phyloP scores from a whole-genome alignment of 495 filamentous ascomycete genomes.

The Penicillium turbatum region DNA sequence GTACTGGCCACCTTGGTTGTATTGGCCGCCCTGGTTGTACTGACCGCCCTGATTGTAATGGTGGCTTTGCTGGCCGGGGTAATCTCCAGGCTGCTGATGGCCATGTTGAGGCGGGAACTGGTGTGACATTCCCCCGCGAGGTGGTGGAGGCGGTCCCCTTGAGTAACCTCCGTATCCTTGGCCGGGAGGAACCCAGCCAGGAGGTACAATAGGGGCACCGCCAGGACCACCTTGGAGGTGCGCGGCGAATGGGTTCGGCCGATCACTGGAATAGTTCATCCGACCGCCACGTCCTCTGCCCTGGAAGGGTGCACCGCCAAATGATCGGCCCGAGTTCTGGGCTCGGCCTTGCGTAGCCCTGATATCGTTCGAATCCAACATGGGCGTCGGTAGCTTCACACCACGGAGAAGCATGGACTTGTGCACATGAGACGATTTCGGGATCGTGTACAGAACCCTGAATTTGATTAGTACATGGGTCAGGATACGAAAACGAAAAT shows the following conservation, averaged over 20 bases:
- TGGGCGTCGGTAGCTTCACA: slow-evolving; percentile 63
- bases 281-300: slow-evolving; percentile 49
- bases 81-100: slow-evolving; percentile 25
- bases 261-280: slow-evolving; percentile 44
- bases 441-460: slow-evolving; percentile 83
- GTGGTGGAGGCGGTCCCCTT: slow-evolving; percentile 40
- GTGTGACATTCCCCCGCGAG: slow-evolving; percentile 34
- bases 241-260: slow-evolving; percentile 53
- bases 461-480: slow-evolving; percentile 31
- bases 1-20: slow-evolving; percentile 26
- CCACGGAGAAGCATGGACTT: slow-evolving; percentile 94
- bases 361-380: slow-evolving; percentile 69
- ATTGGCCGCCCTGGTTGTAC: slow-evolving; percentile 29
- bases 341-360: slow-evolving; percentile 59
- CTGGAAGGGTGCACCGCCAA: slow-evolving; percentile 59
- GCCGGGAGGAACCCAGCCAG: slow-evolving; percentile 38
- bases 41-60: slow-evolving; percentile 16
- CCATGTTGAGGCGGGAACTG: slow-evolving; percentile 26
- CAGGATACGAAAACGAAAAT: slow-evolving; percentile 3
- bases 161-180: slow-evolving; percentile 33
- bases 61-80: slow-evolving; percentile 22
- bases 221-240: slow-evolving; percentile 35
- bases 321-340: slow-evolving; percentile 54
- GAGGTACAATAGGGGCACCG: slow-evolving; percentile 29
- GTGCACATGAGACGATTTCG: slow-evolving; percentile 63